Conservation (phyloP, 164 flowering plant genomes). For the Annona squamosa region DNA sequence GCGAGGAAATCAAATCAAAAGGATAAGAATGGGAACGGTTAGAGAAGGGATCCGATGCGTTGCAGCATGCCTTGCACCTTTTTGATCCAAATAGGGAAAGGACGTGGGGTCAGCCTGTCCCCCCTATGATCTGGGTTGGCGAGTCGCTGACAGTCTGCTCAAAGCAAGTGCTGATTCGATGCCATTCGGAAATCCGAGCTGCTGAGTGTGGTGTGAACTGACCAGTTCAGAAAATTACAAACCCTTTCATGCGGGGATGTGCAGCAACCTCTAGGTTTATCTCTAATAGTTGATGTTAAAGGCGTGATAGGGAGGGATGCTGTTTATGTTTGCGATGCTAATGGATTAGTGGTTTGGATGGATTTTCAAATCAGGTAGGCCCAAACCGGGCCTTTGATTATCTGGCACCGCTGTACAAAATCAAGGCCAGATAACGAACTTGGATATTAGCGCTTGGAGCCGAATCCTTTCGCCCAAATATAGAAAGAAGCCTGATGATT, state of each 20-base stretch:
- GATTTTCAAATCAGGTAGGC: neutral
- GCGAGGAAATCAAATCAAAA: too few species aligned
- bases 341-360: neutral
- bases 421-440: neutral
- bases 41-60: neutral
- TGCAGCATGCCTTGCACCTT: neutral
- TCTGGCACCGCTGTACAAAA: neutral
- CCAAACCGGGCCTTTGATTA: neutral
- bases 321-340: neutral
- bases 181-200: neutral
- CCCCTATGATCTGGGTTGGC: neutral
- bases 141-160: neutral
- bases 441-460: neutral
- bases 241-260: too few species aligned
- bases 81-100: neutral
- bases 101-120: neutral
- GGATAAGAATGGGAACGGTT: too few species aligned
- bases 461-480: neutral
- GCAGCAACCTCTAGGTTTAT: too few species aligned
- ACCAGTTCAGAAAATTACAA: too few species aligned
- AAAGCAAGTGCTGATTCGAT: neutral
- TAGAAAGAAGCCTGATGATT: too few species aligned
- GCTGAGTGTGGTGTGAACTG: neutral
- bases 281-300: neutral
- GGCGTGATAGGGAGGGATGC: neutral